These are phyloP conservation scores for Solanum piurae DNA, from an alignment of 257 asterid species.

Conservation along the genomic window DNA sequence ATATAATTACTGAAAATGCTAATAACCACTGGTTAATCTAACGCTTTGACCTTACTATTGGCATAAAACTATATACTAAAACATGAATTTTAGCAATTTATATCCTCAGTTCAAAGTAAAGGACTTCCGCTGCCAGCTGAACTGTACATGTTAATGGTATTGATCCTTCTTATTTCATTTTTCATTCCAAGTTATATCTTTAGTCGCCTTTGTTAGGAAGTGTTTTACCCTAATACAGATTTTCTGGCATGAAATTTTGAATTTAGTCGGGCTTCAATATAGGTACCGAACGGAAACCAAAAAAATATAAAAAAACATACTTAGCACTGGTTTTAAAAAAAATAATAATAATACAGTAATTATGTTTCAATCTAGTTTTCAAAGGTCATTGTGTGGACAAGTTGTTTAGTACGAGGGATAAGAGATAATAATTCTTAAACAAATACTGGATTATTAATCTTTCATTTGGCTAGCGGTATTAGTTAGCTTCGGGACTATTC, in stretches of 20 bases:
- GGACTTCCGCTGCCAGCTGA: not conserved
- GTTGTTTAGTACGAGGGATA: not conserved
- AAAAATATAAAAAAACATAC: too few species aligned
- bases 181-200: not conserved
- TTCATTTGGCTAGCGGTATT: not conserved
- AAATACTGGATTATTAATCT: not conserved
- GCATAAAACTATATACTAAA: not conserved
- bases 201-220: not conserved
- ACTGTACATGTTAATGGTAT: not conserved
- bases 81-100: accelerated
- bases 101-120: not conserved
- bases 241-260: too few species aligned
- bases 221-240: accelerated
- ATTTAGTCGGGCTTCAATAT: too few species aligned
- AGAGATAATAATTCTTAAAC: not conserved
- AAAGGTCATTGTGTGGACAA: not conserved
- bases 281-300: accelerated
- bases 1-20: not conserved
- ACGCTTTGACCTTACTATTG: not conserved
- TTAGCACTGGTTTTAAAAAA: not conserved
- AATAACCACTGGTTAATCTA: not conserved
- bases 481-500: not conserved
- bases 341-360: too few species aligned
- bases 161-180: not conserved
- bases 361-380: not conserved